Evolutionary conservation across 495 filamentous ascomycete species (phyloP).

Genomic region (Aspergillus carlsbadensis): DNA sequence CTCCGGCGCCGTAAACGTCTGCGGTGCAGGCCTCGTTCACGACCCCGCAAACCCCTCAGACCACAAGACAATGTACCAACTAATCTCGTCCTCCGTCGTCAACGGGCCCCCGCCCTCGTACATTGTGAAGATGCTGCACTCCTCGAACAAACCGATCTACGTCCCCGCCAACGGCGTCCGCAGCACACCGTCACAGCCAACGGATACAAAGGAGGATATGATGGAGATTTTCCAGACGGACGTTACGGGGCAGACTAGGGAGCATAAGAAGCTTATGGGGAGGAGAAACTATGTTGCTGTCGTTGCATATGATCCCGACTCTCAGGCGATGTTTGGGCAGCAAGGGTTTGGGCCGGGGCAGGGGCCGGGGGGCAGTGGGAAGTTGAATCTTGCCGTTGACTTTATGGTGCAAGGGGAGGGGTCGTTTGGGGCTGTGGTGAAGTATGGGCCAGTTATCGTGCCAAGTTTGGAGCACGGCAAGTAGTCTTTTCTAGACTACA

Average conservation of each 20-base stretch:
- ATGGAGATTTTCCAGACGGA: constrained; percentile 97
- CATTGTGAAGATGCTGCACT: constrained; percentile 88
- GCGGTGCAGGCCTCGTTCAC: constrained; percentile 90
- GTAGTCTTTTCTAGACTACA: no score
- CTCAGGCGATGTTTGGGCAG: constrained; percentile 45
- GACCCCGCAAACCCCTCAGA: constrained; percentile 86
- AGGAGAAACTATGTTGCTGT: constrained; percentile 92
- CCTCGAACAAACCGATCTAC: constrained; percentile 80
- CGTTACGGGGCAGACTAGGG: constrained; percentile 73
- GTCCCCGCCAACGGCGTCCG: constrained; percentile 88
- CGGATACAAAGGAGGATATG: constrained; percentile 98
- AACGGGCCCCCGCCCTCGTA: constrained; percentile 81
- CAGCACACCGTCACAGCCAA: constrained; percentile 46
- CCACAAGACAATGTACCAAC: constrained; percentile 99
- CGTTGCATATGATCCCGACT: constrained; percentile 88
- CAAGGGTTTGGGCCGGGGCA: constrained; percentile 26
- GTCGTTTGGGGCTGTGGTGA: constrained; percentile 72
- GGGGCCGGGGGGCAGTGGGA: constrained; percentile 49
- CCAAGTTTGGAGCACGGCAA: constrained; percentile 84
- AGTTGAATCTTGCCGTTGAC: constrained; percentile 86
- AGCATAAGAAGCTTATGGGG: constrained; percentile 88
- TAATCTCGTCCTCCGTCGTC: constrained; percentile 89
- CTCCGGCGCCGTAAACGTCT: constrained; percentile 86
- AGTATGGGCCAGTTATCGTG: constrained; percentile 96
- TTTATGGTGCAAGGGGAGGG: constrained; percentile 97